Conservation (phyloP, 2,329 filamentous ascomycete species). For the Pseudocercospora fijiensis region DNA sequence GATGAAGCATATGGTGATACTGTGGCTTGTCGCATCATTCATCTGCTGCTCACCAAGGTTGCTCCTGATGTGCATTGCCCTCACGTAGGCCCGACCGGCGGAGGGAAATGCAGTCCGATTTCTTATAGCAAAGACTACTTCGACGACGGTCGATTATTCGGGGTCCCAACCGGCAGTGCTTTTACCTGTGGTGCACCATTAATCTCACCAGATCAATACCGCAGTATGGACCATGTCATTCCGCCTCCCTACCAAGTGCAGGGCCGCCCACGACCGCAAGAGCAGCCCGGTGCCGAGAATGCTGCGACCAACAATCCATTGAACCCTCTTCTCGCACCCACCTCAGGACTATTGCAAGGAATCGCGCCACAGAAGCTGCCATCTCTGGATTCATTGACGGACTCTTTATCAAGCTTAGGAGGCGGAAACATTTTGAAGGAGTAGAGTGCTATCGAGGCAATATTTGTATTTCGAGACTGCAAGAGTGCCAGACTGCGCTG, state of each 20-base stretch:
- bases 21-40: conserved; percentile 46
- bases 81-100: conserved; percentile 35
- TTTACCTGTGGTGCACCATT: conserved; percentile 24
- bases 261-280: not conserved
- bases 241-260: not conserved
- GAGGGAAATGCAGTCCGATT: conserved; percentile 33
- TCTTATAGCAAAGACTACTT: conserved; percentile 34
- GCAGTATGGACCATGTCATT: not conserved
- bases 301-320: conserved; percentile 1
- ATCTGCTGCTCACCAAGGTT: conserved; percentile 41
- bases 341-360: not conserved
- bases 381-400: not conserved
- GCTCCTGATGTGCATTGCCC: conserved; percentile 35
- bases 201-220: not conserved
- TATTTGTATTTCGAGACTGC: not conserved
- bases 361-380: not conserved
- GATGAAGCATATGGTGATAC: conserved; percentile 49
- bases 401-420: not conserved
- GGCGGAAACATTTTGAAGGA: not conserved
- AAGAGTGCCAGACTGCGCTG: too few species aligned
- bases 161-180: conserved; percentile 15
- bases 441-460: not conserved
- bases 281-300: not conserved
- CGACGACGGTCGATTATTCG: conserved; percentile 28
- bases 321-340: not conserved